These are phyloP conservation scores for Lupinus albus DNA, from an alignment of 306 rosid species.

Conservation along the genomic window DNA sequence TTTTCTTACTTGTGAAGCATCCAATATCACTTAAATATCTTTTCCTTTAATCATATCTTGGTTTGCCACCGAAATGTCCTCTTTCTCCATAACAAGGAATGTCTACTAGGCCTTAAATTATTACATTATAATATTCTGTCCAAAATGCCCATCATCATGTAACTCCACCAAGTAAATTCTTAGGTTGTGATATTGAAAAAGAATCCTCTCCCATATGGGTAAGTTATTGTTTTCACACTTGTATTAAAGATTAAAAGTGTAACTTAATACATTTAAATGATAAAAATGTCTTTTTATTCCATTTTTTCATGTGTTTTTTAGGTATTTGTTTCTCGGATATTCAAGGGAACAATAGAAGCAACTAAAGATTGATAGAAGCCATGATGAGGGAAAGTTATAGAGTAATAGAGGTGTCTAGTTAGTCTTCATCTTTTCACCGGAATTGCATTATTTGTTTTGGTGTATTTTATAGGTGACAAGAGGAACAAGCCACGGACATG, in stretches of 20 bases:
- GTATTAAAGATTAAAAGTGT: no score
- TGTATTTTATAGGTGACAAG: constrained; percentile 54
- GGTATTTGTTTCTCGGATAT: no score
- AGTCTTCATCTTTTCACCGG: constrained; percentile 33
- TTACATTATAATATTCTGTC: background rate
- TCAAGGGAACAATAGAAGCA: constrained; percentile 8
- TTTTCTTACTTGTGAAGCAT: constrained; percentile 50
- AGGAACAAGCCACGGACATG: constrained; percentile 57
- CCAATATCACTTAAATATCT: constrained; percentile 38
- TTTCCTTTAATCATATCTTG: constrained; percentile 41
- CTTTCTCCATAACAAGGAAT: constrained; percentile 30
- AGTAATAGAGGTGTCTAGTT: constrained; percentile 33
- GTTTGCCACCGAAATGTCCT: constrained; percentile 37
- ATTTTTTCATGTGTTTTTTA: no score
- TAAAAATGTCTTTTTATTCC: no score
- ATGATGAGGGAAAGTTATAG: background rate
- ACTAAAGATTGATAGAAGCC: constrained; percentile 10
- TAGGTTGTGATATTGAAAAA: constrained; percentile 5
- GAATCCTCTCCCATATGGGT: no score
- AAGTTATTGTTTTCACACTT: no score
- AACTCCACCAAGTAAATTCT: constrained; percentile 17
- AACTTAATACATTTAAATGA: no score
- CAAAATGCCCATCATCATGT: constrained; percentile 32
- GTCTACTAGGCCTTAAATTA: constrained; percentile 27
- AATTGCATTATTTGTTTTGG: constrained; percentile 55